Evolutionary conservation across 1,284 basidiomycete species (phyloP).

Genomic region (Leccinum insolens): DNA sequence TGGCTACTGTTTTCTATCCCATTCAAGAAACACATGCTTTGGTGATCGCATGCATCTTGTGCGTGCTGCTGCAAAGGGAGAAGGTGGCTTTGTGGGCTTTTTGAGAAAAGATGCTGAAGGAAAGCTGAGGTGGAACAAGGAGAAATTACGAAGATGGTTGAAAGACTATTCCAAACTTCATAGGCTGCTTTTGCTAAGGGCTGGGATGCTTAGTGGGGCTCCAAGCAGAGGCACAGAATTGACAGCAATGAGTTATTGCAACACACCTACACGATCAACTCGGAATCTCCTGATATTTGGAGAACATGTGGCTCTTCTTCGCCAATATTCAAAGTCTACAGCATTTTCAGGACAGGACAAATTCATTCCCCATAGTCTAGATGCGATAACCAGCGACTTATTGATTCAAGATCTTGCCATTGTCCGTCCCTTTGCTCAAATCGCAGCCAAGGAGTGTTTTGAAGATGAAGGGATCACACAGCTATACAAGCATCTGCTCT

Average conservation of each 20-base stretch:
- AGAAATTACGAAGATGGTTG: neutral
- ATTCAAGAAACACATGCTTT: neutral
- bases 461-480: neutral
- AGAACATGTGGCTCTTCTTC: neutral
- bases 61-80: neutral
- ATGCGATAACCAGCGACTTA: slow-evolving; percentile 1
- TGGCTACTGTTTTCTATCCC: neutral
- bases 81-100: neutral
- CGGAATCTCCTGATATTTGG: neutral
- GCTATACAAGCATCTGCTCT: neutral
- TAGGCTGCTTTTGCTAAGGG: neutral
- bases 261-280: neutral
- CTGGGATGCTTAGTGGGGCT: slow-evolving; percentile 1
- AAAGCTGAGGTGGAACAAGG: neutral
- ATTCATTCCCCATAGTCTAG: neutral
- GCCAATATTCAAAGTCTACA: neutral
- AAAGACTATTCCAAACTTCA: neutral
- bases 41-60: neutral
- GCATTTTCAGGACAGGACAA: neutral
- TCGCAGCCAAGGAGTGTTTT: neutral
- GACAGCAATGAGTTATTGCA: neutral
- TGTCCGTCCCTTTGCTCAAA: neutral
- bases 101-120: neutral
- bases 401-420: neutral
- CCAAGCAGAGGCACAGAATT: neutral